A percentile compares a stretch with the other conserved stretches of the same genome.
Evolutionary conservation across 352 stramenopile species (phyloP).

Genomic region (Ophiocytium majus): DNA sequence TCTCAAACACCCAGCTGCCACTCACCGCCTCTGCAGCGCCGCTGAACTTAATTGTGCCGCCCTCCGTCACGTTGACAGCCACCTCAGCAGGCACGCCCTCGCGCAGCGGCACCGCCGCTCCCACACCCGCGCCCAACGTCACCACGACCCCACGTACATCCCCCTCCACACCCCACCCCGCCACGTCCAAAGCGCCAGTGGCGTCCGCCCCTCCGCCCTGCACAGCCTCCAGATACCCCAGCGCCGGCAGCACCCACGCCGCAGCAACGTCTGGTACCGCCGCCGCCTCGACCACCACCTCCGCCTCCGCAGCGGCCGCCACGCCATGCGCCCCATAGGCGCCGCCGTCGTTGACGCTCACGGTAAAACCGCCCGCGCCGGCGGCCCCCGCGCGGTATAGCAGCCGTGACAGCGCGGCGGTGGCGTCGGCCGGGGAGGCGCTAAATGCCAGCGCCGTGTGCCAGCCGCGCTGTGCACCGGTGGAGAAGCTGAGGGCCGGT

Average conservation of each 20-base stretch:
- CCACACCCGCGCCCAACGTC: conserved; percentile 25
- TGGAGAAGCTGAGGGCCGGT: not conserved
- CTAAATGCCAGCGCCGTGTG: conserved; percentile 6
- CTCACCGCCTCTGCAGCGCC: not conserved
- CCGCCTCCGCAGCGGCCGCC: not conserved
- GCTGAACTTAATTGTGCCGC: too few relatives aligned
- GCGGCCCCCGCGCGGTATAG: conserved; percentile 34
- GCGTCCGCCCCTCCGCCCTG: not conserved
- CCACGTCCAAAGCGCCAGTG: not conserved
- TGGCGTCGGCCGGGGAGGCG: conserved; percentile 33
- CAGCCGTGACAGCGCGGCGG: conserved; percentile 22
- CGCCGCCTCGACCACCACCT: not conserved
- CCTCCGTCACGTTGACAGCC: too few relatives aligned
- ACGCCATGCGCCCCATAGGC: conserved; percentile 11
- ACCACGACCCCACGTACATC: not conserved
- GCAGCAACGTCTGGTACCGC: too few relatives aligned
- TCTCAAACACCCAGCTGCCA: too few relatives aligned
- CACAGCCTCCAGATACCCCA: not conserved
- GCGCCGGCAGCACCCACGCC: not conserved
- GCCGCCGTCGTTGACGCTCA: conserved; percentile 39
- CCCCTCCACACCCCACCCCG: not conserved
- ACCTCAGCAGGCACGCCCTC: not conserved
- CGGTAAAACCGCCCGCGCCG: not conserved
- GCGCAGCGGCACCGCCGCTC: conserved; percentile 24
- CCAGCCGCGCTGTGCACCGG: not conserved